Conservation (phyloP, 2,329 filamentous ascomycete species). For the Colletotrichum trifolii region DNA sequence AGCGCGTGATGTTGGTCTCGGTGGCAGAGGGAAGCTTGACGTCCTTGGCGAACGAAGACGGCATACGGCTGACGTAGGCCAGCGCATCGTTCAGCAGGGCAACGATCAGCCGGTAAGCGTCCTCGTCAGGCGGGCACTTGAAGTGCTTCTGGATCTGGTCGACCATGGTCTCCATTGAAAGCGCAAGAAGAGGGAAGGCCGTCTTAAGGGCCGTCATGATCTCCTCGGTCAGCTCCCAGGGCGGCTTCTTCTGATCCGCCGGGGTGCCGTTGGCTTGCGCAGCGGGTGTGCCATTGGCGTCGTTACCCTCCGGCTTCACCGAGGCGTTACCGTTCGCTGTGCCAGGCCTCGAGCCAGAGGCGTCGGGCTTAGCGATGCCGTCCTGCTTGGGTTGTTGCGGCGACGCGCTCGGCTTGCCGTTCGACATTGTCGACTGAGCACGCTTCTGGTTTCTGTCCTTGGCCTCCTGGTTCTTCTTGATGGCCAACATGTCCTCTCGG, state of each 20-base stretch:
- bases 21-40: conserved; percentile 91
- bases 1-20: conserved; percentile 95
- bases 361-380: conserved; percentile 49
- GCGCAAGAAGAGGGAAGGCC: conserved; percentile 91
- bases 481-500: conserved; percentile 90
- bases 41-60: conserved; percentile 86
- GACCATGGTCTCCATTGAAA: conserved; percentile 99
- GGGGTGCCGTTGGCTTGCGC: conserved; percentile 34
- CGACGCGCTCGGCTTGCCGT: conserved; percentile 57
- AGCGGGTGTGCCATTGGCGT: conserved; percentile 42
- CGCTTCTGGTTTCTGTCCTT: conserved; percentile 72
- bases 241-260: conserved; percentile 74
- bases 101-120: conserved; percentile 97
- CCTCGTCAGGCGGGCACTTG: conserved; percentile 98
- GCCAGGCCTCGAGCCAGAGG: conserved; percentile 56
- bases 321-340: conserved; percentile 60
- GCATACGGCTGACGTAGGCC: conserved; percentile 90
- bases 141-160: conserved; percentile 99
- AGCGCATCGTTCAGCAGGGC: conserved; percentile 95
- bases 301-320: conserved; percentile 58
- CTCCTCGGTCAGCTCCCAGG: conserved; percentile 97
- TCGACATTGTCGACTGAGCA: conserved; percentile 57
- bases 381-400: conserved; percentile 67
- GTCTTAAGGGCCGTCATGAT: conserved; percentile 97
- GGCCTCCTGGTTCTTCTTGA: conserved; percentile 87